Base-by-base conservation (phyloP, 768 basidiomycete species). In the Amanita rimosa region DNA sequence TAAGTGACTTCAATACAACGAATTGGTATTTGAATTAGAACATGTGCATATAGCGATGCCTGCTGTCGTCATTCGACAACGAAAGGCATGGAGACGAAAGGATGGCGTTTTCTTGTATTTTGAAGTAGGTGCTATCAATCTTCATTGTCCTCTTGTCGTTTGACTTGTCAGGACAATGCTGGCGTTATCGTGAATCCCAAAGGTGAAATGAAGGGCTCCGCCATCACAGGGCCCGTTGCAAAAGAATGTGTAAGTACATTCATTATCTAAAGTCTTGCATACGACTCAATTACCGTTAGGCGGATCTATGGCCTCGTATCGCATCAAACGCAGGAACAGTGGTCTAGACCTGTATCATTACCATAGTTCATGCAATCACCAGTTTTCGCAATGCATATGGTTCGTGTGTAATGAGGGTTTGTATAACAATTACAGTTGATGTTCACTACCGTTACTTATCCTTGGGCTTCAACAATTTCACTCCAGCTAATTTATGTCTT, bases 181-280 rank as follows among this genome's bases (percentile, higher is more conserved):
- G 92, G 93, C 67, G 93, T 95, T 48, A 95, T 95, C 54, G 92
- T 97, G 60, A 97, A 96, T 75, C 85, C 89, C 62, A 97, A 97
- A 78, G 95, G 95, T 60, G 96, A 99, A 75, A 99, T 99, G 96
- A 99, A 99, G 77, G 95, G 95, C 44, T 94, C 90, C 46, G 89
- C 90, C 52, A 95, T 96, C 64, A 89, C 92, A 31, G 92, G 92
- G 50, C 93, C 92, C 35, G 90, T 99, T 54, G 96, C 95, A 72
- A 99, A 98, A 81, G 95, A 97, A 90, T 98, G 96, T 64, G 89
- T 92, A 65, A 36, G 89, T 82, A 37, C 6, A 31, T 26, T 52
- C 14, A 33, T 31, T 14, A n/a, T 36, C 27, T 43, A 27, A 26
- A 43, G 46, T 9, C 10, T 22, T 14, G 21, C 6, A 9, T 19